Conservation (phyloP, 1,284 basidiomycete genomes). For the Cystobasidium slooffiae region DNA sequence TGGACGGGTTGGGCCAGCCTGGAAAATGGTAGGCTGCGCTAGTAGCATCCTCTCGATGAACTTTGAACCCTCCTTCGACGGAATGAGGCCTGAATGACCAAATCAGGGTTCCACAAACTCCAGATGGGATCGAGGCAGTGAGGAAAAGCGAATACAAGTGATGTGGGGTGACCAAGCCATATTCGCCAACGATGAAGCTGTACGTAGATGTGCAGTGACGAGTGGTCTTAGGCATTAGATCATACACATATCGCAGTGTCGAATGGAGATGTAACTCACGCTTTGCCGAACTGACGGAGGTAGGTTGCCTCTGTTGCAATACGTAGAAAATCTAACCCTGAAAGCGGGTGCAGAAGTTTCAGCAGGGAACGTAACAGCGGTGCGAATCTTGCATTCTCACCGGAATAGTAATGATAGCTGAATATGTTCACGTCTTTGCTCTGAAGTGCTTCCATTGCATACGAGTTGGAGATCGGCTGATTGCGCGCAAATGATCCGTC, state of each 20-base stretch:
- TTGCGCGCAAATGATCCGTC: conserved; percentile 54
- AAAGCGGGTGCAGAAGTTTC: conserved; percentile 20
- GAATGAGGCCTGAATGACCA: conserved; percentile 55
- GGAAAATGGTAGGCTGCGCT: conserved; percentile 42
- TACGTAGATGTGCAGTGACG: no score
- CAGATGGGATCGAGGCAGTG: conserved; percentile 43
- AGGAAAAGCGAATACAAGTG: conserved; percentile 51
- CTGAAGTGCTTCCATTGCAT: conserved; percentile 49
- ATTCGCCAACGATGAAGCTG: conserved; percentile 55
- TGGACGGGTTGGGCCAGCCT: conserved; percentile 27
- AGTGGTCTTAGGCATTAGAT: no score
- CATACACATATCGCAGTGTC: no score
- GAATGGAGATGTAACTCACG: no score
- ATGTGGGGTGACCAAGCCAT: conserved; percentile 52
- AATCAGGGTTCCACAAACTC: conserved; percentile 50
- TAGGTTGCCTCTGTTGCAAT: conserved; percentile 51
- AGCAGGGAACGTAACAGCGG: not conserved
- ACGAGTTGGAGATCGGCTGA: conserved; percentile 50
- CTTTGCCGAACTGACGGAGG: conserved; percentile 49
- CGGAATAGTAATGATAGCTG: conserved; percentile 53
- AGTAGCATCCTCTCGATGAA: conserved; percentile 39
- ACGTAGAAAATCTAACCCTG: conserved; percentile 50
- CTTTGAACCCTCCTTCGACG: conserved; percentile 53
- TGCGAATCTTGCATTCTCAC: not conserved
- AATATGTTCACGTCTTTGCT: conserved; percentile 51